Evolutionary conservation across 2,329 filamentous ascomycete species (phyloP).

Genomic region (Penicillium sp.): DNA sequence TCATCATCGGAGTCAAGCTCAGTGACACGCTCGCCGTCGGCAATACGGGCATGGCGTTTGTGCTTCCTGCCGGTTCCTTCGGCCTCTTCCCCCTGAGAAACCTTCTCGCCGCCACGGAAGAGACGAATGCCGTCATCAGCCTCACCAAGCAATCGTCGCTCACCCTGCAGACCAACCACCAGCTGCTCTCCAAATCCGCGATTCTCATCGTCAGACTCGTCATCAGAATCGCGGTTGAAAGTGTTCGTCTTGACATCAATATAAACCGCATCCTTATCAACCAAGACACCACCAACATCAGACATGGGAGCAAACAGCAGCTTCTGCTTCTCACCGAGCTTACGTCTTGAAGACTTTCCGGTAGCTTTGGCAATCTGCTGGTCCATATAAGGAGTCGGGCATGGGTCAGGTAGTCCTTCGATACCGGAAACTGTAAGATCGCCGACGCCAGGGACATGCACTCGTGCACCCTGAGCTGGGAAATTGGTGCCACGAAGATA

Average conservation of each 20-base stretch:
- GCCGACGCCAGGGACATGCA: slow-evolving; percentile 90
- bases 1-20: slow-evolving; percentile 55
- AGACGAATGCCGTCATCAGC: slow-evolving; percentile 80
- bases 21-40: slow-evolving; percentile 52
- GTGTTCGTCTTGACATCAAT: slow-evolving; percentile 72
- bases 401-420: slow-evolving; percentile 88
- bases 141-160: slow-evolving; percentile 78
- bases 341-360: slow-evolving; percentile 76
- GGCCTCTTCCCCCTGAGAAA: slow-evolving; percentile 58
- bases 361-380: slow-evolving; percentile 80
- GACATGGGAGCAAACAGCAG: slow-evolving; percentile 97
- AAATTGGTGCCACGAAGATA: slow-evolving; percentile 97
- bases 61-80: slow-evolving; percentile 60
- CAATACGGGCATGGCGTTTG: slow-evolving; percentile 53
- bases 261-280: slow-evolving; percentile 97
- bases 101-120: slow-evolving; percentile 73
- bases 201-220: slow-evolving; percentile 65
- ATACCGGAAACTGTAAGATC: slow-evolving; percentile 83
- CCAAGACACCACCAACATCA: slow-evolving; percentile 91
- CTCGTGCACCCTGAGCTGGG: slow-evolving; percentile 75
- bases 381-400: slow-evolving; percentile 89
- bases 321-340: slow-evolving; percentile 95
- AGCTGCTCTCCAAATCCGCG: slow-evolving; percentile 94
- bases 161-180: slow-evolving; percentile 84
- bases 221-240: slow-evolving; percentile 66